phyloP scores from a whole-genome alignment of 805 yeast species.

The Pichia insulana region DNA sequence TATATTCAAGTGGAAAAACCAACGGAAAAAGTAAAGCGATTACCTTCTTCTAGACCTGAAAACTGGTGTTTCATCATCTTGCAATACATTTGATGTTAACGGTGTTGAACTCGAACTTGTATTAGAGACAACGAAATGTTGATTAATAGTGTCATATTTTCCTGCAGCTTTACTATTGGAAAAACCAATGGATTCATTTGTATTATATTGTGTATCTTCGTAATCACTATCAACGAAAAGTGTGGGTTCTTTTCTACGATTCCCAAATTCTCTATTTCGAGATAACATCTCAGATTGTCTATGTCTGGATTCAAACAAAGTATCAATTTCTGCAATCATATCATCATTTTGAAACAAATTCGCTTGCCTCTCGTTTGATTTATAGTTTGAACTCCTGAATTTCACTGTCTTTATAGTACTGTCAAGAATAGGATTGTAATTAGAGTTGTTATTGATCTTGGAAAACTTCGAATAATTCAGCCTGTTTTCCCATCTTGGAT shows the following conservation, averaged over 20 bases:
- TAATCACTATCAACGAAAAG: constrained; percentile 12
- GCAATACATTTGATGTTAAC: constrained; percentile 3
- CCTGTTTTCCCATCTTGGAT: constrained; percentile 15
- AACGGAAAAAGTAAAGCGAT: constrained; percentile 43
- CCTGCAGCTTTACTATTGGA: background rate
- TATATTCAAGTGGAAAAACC: constrained; percentile 77
- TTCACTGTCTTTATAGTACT: constrained; percentile 15
- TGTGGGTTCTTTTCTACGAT: constrained; percentile 3
- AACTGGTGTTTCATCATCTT: constrained; percentile 25
- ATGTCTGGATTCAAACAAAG: constrained; percentile 3
- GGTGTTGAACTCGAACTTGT: background rate
- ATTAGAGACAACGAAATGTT: background rate
- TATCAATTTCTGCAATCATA: constrained; percentile 8
- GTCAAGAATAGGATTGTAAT: constrained; percentile 15
- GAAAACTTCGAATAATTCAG: constrained; percentile 14
- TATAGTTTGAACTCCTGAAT: constrained; percentile 13
- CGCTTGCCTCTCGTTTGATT: constrained; percentile 9
- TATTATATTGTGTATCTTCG: constrained; percentile 6
- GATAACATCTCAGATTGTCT: background rate
- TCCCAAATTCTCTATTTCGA: background rate
- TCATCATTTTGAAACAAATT: constrained; percentile 9
- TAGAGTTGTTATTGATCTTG: constrained; percentile 7
- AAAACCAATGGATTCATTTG: background rate
- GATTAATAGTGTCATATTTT: background rate
- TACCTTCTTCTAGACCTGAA: constrained; percentile 22